phyloP scores from a whole-genome alignment of 768 basidiomycete species.

The Calvatia gigantea region DNA sequence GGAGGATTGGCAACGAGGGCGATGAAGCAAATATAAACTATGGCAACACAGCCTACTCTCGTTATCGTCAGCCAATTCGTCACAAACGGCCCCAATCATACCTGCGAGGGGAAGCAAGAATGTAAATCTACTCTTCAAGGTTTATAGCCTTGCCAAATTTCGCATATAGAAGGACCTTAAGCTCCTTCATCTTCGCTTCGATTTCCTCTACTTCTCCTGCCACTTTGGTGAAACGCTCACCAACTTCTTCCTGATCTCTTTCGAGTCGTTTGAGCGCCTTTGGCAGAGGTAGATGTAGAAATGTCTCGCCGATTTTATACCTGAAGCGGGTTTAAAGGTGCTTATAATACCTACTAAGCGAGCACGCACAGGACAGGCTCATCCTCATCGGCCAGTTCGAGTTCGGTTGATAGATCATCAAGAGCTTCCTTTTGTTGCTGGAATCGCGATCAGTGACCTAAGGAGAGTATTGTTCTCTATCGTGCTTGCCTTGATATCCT shows the following conservation, averaged over 20 bases:
- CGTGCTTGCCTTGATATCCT: constrained; percentile 62
- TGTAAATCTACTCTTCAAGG: constrained; percentile 67
- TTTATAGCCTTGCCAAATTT: constrained; percentile 95
- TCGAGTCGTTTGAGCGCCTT: constrained; percentile 72
- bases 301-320: constrained; percentile 88
- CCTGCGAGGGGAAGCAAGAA: too few species aligned
- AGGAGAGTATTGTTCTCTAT: background rate
- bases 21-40: too few species aligned
- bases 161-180: constrained; percentile 79
- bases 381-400: constrained; percentile 88
- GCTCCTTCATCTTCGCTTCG: constrained; percentile 72
- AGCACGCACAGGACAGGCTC: constrained; percentile 65
- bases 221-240: constrained; percentile 49
- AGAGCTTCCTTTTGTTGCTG: constrained; percentile 95
- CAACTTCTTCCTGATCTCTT: constrained; percentile 60
- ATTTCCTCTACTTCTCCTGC: constrained; percentile 56
- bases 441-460: constrained; percentile 7
- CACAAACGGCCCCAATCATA: background rate
- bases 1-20: too few species aligned
- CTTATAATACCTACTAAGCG: background rate
- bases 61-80: background rate
- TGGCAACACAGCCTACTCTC: background rate
- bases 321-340: constrained; percentile 33
- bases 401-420: constrained; percentile 82
- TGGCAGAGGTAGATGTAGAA: constrained; percentile 71